Percentiles rank a stretch among this genome's conserved stretches.
These are phyloP conservation scores for Pythium apleroticum DNA, from an alignment of 352 stramenopile genomes.

Conservation along the genomic window DNA sequence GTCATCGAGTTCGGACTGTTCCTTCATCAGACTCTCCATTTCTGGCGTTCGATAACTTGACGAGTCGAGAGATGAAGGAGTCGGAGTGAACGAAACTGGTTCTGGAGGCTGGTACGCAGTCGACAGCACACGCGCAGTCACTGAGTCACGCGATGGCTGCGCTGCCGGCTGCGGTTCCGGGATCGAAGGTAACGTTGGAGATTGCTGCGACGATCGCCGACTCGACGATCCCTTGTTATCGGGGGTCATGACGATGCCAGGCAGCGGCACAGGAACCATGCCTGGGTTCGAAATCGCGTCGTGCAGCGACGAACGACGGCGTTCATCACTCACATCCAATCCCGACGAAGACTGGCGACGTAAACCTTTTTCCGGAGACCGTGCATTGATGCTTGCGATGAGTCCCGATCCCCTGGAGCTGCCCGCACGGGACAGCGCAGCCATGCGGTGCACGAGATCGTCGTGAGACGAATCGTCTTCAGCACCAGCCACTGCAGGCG, in stretches of 20 bases:
- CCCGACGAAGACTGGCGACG: conserved; percentile 15
- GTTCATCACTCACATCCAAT: background rate
- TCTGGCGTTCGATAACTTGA: conserved; percentile 37
- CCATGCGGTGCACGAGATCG: conserved; percentile 73
- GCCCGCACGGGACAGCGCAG: conserved; percentile 56
- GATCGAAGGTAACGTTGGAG: background rate
- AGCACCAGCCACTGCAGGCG: background rate
- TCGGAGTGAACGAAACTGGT: conserved; percentile 4
- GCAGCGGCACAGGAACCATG: conserved; percentile 49
- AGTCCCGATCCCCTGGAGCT: conserved; percentile 47
- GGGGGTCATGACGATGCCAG: conserved; percentile 34
- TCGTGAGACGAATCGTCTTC: conserved; percentile 38
- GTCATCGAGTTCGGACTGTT: conserved; percentile 64
- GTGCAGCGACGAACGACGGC: conserved; percentile 13
- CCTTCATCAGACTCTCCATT: conserved; percentile 63
- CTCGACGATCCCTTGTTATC: conserved; percentile 7
- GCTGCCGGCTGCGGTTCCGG: background rate
- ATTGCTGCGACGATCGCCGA: conserved; percentile 9
- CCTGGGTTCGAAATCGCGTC: conserved; percentile 29
- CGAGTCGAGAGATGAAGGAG: conserved; percentile 6
- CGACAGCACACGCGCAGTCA: conserved; percentile 15
- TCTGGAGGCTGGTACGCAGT: conserved; percentile 11
- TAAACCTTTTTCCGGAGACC: conserved; percentile 19
- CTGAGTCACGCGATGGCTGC: background rate
- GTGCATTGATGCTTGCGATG: conserved; percentile 57